Conservation (phyloP, 2,329 filamentous ascomycete genomes). For the Alternaria arborescens region DNA sequence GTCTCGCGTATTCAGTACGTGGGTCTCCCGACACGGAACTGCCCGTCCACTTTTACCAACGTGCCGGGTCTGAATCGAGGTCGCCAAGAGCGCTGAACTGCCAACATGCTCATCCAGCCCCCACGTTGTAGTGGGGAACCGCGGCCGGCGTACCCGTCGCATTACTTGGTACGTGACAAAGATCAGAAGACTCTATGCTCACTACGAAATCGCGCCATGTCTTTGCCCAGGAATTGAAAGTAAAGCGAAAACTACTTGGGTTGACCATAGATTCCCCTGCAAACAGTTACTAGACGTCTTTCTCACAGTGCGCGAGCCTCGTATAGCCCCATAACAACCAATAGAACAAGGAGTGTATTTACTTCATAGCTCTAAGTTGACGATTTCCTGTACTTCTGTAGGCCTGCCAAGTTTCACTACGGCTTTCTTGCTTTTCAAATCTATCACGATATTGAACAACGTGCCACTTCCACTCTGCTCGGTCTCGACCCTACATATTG, state of each 20-base stretch:
- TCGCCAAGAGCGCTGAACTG: slow-evolving; percentile 1
- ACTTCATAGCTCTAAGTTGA: slow-evolving; percentile 31
- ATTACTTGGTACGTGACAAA: not conserved
- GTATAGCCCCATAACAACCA: not conserved
- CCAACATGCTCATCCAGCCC: not conserved
- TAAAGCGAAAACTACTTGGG: not conserved
- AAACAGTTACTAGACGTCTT: not conserved
- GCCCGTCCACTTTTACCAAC: slow-evolving; percentile 2
- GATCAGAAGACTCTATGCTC: not conserved
- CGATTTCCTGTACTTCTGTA: slow-evolving; percentile 38
- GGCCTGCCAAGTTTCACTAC: slow-evolving; percentile 44
- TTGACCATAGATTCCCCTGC: not conserved
- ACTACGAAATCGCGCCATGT: too few species aligned
- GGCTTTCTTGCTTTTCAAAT: slow-evolving; percentile 43
- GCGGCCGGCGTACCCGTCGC: not conserved
- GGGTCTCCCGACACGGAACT: not conserved
- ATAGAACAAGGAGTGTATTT: not conserved
- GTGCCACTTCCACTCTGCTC: slow-evolving; percentile 40
- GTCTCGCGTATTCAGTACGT: not conserved
- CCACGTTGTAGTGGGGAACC: not conserved
- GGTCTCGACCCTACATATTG: slow-evolving; percentile 42
- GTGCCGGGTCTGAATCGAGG: not conserved
- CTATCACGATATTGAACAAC: slow-evolving; percentile 51
- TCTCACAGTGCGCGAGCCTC: not conserved
- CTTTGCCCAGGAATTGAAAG: not conserved